Conservation (phyloP, 179 eudicot genomes). For the Silene noctiflora region DNA sequence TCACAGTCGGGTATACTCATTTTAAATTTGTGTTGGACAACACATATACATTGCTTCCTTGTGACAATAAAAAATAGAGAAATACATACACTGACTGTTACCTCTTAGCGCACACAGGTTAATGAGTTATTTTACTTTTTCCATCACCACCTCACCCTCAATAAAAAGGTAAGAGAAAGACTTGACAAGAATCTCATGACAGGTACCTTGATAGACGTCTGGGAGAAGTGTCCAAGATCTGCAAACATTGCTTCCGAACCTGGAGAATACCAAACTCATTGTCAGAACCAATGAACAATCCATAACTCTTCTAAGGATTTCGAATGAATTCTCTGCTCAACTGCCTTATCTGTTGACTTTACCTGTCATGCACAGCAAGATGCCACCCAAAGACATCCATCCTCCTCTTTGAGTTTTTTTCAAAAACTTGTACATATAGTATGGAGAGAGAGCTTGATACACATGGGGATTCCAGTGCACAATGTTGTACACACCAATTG, state of each 20-base stretch:
- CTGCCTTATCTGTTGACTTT: not conserved
- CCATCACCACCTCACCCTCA: not conserved
- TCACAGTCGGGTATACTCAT: not conserved
- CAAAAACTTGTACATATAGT: conserved; percentile 49
- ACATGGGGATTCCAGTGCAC: conserved; percentile 44
- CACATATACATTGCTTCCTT: not conserved
- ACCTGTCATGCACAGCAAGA: conserved; percentile 71
- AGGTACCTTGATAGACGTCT: conserved; percentile 72
- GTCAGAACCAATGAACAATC: conserved; percentile 11
- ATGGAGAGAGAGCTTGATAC: conserved; percentile 50
- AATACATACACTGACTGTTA: no score
- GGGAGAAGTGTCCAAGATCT: conserved; percentile 93
- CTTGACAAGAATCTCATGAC: not conserved
- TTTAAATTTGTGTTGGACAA: not conserved
- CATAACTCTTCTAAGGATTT: not conserved
- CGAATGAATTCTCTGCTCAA: not conserved
- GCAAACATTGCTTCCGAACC: conserved; percentile 99
- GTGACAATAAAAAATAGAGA: not conserved
- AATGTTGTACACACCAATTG: conserved; percentile 47
- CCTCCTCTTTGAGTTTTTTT: conserved; percentile 46
- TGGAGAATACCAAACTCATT: conserved; percentile 20
- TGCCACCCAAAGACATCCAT: conserved; percentile 59
- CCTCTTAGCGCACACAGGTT: not conserved
- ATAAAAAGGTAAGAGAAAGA: not conserved
- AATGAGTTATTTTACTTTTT: no score